These are phyloP conservation scores for Venturia effusa DNA, from an alignment of 2,329 filamentous ascomycete species.

Conservation along the genomic window DNA sequence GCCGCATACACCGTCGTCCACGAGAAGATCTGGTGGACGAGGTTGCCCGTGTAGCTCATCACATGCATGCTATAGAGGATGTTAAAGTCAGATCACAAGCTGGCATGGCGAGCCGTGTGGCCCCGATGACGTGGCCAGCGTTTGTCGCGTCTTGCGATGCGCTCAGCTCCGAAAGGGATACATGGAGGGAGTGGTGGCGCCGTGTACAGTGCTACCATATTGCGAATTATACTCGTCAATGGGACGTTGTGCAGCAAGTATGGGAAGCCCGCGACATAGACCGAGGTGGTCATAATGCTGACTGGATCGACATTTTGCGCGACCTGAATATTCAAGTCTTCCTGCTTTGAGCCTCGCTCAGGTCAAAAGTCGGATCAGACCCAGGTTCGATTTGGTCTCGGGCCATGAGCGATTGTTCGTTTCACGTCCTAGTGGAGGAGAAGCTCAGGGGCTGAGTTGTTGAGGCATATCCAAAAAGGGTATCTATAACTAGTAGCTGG, in stretches of 20 bases:
- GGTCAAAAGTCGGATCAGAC: background rate
- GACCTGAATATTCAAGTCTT: background rate
- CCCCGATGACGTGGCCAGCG: background rate
- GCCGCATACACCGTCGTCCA: background rate
- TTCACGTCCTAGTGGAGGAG: no score
- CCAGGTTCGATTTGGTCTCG: background rate
- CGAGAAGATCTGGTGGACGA: background rate
- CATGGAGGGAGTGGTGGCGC: background rate
- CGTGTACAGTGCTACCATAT: background rate
- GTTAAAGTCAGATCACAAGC: background rate
- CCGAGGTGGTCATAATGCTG: background rate
- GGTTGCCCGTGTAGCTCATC: background rate
- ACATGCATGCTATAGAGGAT: background rate
- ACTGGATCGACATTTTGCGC: constrained; percentile 2
- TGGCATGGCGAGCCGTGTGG: background rate
- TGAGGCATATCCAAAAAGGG: no score
- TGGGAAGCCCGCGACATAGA: background rate
- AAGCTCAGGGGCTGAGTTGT: no score
- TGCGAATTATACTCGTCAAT: constrained; percentile 1
- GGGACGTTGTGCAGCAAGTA: background rate
- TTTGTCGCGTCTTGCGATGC: background rate
- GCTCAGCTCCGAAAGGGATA: background rate
- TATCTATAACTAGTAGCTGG: no score
- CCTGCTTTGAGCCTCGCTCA: background rate
- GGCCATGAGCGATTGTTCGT: background rate